These are phyloP conservation scores for Cardiospermum halicacabum DNA, from an alignment of 345 rosid genomes.

Conservation along the genomic window DNA sequence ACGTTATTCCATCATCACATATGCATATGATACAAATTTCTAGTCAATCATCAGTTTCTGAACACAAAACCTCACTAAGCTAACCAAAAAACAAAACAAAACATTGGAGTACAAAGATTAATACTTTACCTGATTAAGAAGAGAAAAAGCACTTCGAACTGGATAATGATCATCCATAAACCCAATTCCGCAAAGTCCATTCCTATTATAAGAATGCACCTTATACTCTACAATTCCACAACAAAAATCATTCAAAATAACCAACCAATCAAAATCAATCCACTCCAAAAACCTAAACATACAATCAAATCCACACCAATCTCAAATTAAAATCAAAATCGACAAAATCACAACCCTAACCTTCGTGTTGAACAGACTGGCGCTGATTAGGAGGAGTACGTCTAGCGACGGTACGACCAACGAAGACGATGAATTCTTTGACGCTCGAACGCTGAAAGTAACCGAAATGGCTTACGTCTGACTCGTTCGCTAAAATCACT, in stretches of 20 bases:
- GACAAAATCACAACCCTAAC: constrained; percentile 24
- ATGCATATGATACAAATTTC: too few relatives aligned
- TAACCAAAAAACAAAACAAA: background rate
- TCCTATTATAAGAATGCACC: constrained; percentile 85
- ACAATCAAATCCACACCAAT: background rate
- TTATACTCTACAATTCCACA: constrained; percentile 58
- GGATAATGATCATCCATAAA: constrained; percentile 98
- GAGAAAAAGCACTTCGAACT: constrained; percentile 84
- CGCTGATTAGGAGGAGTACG: constrained; percentile 84
- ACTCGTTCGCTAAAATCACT: constrained; percentile 58
- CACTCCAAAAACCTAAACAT: background rate
- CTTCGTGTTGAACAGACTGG: constrained; percentile 93
- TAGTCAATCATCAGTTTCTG: too few relatives aligned
- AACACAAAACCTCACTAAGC: background rate
- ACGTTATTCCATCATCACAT: background rate
- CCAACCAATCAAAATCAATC: background rate
- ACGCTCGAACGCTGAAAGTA: constrained; percentile 86
- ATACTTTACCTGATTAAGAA: constrained; percentile 73
- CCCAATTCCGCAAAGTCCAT: constrained; percentile 82
- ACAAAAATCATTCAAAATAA: background rate
- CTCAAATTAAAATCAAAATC: too few relatives aligned
- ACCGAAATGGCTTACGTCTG: constrained; percentile 84
- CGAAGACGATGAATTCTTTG: constrained; percentile 79
- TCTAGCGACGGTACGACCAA: constrained; percentile 87
- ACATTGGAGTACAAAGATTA: background rate